Percentiles rank a stretch among this genome's conserved stretches.
Evolutionary conservation across 257 asterid genomes (phyloP).

Genomic region (Penstemon eatonii): DNA sequence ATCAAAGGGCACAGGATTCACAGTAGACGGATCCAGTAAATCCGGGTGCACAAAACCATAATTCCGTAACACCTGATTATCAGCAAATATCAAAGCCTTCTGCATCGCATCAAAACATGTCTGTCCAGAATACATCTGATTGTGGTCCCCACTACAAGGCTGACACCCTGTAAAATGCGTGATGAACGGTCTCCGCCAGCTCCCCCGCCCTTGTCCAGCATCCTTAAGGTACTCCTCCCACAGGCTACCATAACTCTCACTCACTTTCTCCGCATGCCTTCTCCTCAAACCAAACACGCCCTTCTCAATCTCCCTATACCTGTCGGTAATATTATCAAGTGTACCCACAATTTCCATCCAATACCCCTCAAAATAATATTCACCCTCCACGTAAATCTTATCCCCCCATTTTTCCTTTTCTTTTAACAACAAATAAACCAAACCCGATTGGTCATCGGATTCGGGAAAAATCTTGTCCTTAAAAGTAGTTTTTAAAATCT

Average conservation of each 20-base stretch:
- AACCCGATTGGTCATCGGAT: constrained; percentile 85
- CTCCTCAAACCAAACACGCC: constrained; percentile 47
- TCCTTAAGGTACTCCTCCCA: constrained; percentile 79
- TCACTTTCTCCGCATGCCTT: constrained; percentile 77
- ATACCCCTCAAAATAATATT: constrained; percentile 81
- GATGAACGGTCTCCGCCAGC: constrained; percentile 88
- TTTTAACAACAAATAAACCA: constrained; percentile 58
- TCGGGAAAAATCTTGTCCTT: constrained; percentile 72
- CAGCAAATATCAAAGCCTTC: constrained; percentile 76
- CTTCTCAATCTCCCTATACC: constrained; percentile 53
- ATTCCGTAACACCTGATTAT: constrained; percentile 84
- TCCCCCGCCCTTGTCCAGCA: constrained; percentile 66
- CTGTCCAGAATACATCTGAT: constrained; percentile 79
- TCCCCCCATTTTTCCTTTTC: constrained; percentile 74
- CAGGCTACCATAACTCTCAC: constrained; percentile 50
- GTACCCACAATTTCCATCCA: constrained; percentile 83
- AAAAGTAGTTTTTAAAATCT: constrained; percentile 45
- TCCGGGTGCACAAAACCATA: constrained; percentile 75
- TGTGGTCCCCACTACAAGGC: constrained; percentile 92
- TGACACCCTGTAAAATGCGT: constrained; percentile 98
- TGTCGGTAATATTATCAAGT: constrained; percentile 50
- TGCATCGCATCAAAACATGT: constrained; percentile 79
- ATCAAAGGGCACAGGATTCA: constrained; percentile 68
- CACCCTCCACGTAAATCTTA: constrained; percentile 66
- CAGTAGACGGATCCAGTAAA: constrained; percentile 63